These are phyloP conservation scores for Fusarium papillatum DNA, from an alignment of 2,329 filamentous ascomycete genomes.

Conservation along the genomic window DNA sequence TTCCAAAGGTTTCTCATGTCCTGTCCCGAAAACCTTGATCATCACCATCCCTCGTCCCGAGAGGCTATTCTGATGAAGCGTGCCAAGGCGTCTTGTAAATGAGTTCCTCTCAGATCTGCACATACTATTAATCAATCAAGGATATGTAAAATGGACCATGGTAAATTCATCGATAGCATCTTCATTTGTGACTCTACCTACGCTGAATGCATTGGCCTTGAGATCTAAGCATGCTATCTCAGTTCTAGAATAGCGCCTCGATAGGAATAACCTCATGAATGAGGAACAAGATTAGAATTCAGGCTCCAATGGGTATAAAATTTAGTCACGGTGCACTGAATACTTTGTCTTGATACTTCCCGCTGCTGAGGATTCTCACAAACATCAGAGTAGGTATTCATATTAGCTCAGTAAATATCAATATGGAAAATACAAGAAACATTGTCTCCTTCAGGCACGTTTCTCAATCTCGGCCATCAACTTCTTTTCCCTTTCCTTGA, in stretches of 20 bases:
- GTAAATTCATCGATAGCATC: not conserved
- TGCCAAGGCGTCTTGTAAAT: not conserved
- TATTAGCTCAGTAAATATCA: not conserved
- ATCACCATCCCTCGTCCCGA: not conserved
- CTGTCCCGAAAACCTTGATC: not conserved
- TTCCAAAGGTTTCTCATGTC: not conserved
- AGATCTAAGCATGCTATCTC: not conserved
- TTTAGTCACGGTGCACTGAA: not conserved
- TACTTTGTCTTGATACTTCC: not conserved
- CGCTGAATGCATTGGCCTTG: not conserved
- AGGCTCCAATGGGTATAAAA: not conserved
- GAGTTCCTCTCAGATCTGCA: not conserved
- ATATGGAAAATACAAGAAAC: not conserved
- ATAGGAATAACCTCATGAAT: not conserved
- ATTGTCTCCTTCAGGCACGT: not conserved
- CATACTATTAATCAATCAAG: not conserved
- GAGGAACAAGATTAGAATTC: not conserved
- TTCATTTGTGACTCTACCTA: not conserved
- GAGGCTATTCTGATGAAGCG: not conserved
- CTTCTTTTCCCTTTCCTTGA: conserved; percentile 28
- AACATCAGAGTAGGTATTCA: not conserved
- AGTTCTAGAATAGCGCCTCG: not conserved
- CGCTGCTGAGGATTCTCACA: not conserved
- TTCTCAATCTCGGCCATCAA: conserved; percentile 5
- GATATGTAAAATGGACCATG: not conserved